Evolutionary conservation across 805 yeast species (phyloP), one percentile per base, ranked within the genome.

Genomic region (Yamadazyma akitaensis): DNA sequence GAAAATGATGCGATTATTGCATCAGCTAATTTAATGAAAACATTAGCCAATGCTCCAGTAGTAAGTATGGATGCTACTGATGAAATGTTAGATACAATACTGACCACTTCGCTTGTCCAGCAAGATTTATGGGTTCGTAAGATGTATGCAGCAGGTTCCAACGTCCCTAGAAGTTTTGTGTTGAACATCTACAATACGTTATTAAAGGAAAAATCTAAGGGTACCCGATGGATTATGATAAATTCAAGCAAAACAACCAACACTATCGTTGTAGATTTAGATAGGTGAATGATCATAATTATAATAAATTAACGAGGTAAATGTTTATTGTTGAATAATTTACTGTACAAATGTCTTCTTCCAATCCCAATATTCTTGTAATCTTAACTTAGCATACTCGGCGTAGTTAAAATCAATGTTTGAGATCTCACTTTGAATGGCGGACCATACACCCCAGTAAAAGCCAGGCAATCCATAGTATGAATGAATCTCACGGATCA

Each of bases 401-500:
- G 77, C 72, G 59, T 86, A 85, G 58, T 84, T 84, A 60, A 85
- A 85, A 54, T 86, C 92, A 40, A 85, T 85, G 25, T 79, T 74
- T 1, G 89, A 82, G 18, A 82, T 78, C 45, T 75, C 75, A 49
- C 84, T 73, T 62, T 85, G 94, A 44, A 86, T 85, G 49, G 82
- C 83, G 2, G 90, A 81, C 94, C 94, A 85, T 9, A 86, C 75
- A 1, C 92, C 91, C 94, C 94, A 85, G 60, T 84, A 85, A 57
- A 85, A 83, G 0, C 92, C 94, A 0, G 94, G 94, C 64, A 85
- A 64, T 0, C 94, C 94, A 68, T 84, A 86, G 68, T 77, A 84
- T 3, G 73, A 60, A 12, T 68, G 62, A 18, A 86, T 73, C 59
- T 85, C 91, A 11, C 67, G 62, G 17, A 85, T 76, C 26, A 85